phyloP scores from a whole-genome alignment of 176 grass and related monocot genomes.

The Poa annua region DNA sequence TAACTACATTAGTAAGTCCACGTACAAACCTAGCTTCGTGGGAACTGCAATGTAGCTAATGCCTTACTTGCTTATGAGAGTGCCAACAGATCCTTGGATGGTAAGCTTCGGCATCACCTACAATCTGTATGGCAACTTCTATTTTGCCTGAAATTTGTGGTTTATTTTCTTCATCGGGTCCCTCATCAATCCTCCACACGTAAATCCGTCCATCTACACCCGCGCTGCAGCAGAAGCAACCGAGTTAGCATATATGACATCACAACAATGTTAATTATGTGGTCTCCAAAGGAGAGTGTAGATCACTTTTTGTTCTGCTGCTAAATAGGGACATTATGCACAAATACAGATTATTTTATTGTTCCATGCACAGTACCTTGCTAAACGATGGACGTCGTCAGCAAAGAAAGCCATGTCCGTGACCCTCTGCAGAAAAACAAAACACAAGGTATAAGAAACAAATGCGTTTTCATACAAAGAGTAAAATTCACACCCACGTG shows the following conservation, averaged over 20 bases:
- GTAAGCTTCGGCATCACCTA: conserved; percentile 71
- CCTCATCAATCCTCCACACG: conserved; percentile 97
- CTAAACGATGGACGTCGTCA: conserved; percentile 96
- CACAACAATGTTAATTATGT: background rate
- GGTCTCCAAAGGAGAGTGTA: background rate
- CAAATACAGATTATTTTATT: conserved; percentile 9
- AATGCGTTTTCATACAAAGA: conserved; percentile 11
- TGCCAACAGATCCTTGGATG: conserved; percentile 99
- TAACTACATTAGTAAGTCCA: background rate
- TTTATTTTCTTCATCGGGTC: conserved; percentile 83
- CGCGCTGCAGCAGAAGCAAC: conserved; percentile 55
- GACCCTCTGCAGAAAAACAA: conserved; percentile 76
- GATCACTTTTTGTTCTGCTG: background rate
- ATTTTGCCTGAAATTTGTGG: conserved; percentile 89
- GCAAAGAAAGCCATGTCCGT: conserved; percentile 99
- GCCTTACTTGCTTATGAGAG: conserved; percentile 93
- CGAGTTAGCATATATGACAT: conserved; percentile 26
- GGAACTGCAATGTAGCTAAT: conserved; percentile 23
- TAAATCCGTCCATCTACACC: conserved; percentile 93
- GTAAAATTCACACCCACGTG: conserved; percentile 10
- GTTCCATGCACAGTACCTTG: conserved; percentile 74
- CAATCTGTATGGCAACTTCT: conserved; percentile 83
- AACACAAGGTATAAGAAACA: conserved; percentile 41
- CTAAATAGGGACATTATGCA: conserved; percentile 8
- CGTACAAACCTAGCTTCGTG: background rate